A percentile compares a stretch with the other conserved stretches of the same genome.
Evolutionary conservation across 1,139 yeast genomes (phyloP).

Genomic region (Taiozyma sp.): DNA sequence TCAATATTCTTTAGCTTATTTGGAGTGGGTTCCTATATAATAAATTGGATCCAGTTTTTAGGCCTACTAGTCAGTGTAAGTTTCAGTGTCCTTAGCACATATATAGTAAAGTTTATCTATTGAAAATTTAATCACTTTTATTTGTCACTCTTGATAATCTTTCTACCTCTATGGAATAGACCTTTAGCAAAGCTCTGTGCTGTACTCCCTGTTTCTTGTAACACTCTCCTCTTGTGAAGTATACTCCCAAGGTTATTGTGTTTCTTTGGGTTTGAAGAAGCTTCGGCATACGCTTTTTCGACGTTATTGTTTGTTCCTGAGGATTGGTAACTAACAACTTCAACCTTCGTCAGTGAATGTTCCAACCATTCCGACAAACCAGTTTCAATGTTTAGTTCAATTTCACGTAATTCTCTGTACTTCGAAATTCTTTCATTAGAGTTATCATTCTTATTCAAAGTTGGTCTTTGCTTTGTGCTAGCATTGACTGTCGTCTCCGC

Average conservation of each 20-base stretch:
- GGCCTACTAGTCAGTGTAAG: no score
- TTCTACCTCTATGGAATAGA: slow-evolving; percentile 24
- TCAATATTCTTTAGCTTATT: no score
- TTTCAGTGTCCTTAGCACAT: no score
- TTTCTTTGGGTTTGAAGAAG: slow-evolving; percentile 11
- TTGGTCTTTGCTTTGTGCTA: slow-evolving; percentile 4
- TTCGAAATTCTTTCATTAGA: slow-evolving; percentile 37
- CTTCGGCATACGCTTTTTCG: slow-evolving; percentile 23
- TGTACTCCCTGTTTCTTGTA: slow-evolving; percentile 22
- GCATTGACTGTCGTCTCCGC: background rate
- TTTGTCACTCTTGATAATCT: slow-evolving; percentile 20
- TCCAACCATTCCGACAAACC: slow-evolving; percentile 44
- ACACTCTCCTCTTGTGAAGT: slow-evolving; percentile 18
- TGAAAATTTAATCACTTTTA: background rate
- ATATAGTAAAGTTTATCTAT: no score
- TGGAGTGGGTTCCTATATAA: no score
- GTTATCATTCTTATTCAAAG: slow-evolving; percentile 36
- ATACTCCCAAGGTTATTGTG: slow-evolving; percentile 19
- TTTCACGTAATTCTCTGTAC: slow-evolving; percentile 36
- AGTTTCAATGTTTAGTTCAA: slow-evolving; percentile 38
- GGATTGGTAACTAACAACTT: slow-evolving; percentile 16
- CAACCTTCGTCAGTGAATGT: slow-evolving; percentile 13
- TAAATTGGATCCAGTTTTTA: no score
- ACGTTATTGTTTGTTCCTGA: slow-evolving; percentile 16
- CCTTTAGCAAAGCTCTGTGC: slow-evolving; percentile 26